Base-by-base conservation (phyloP, 768 basidiomycete genomes). In the Lentinula edodes region DNA sequence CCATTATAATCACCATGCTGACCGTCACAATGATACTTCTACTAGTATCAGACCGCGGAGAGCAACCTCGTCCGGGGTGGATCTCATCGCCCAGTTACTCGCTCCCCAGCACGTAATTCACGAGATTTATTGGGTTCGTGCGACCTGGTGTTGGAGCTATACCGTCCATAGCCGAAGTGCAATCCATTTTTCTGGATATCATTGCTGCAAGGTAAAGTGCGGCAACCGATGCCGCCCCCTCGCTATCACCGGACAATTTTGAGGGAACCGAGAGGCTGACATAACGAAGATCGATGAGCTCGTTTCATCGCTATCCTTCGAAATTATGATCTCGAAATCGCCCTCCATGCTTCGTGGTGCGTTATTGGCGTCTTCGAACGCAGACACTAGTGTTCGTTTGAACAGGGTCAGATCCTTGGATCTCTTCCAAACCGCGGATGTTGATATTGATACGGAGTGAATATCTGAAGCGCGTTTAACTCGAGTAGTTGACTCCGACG, bases 51-150 rank as follows among this genome's bases (percentile, higher is more conserved):
- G 51, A 15, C 15, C 35, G 51, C 4, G 32, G 35, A 23, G 34
- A 34, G 51, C 83, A 0, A 87, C 84, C 63, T 85, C 84, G 63
- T 85, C 79, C 1, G 89, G 89, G 1, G 68, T 86, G 1, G 87
- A 87, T 43, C 80, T 87, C 43, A 86, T 93, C 46, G 84, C 83
- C 0, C 89, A 91, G 72, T 67, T 90, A 64, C 91, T 92, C 63
- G 79, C 82, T 2, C 63, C 83, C 1, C 77, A 80, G 48, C 87
- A 86, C 9, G 86, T 88, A 63, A 83, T 86, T 57, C 93, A 93
- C 62, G 91, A 93, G 66, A 80, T 93, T 6, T 66, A 81, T 85
- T 57, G 83, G 83, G 1, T 84, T 84, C 63, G 77, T 85, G 1
- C 68, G 83, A 51, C 83, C 83, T 20, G 83, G 83, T 38, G 83